phyloP scores from a whole-genome alignment of 306 rosid genomes.

The Vigna unguiculata region DNA sequence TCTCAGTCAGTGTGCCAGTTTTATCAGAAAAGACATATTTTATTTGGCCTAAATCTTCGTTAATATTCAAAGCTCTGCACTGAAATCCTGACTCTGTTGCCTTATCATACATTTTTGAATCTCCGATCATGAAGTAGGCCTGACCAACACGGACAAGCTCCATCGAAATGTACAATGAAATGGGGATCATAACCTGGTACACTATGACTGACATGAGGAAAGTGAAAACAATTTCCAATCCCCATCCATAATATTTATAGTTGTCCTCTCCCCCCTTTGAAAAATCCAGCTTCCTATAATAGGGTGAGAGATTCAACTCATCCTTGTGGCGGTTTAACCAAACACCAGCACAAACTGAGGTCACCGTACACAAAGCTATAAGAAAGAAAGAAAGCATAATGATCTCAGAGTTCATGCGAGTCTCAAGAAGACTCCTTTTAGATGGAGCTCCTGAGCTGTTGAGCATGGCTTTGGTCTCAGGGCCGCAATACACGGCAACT shows the following conservation, averaged over 20 bases:
- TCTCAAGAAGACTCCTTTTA: constrained; percentile 92
- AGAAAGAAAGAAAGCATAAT: constrained; percentile 82
- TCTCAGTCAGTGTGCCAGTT: constrained; percentile 97
- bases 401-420: constrained; percentile 89
- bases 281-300: constrained; percentile 68
- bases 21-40: constrained; percentile 93
- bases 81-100: constrained; percentile 80
- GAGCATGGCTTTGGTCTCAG: constrained; percentile 95
- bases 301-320: constrained; percentile 62
- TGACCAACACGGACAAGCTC: constrained; percentile 96
- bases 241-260: constrained; percentile 81
- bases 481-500: constrained; percentile 85
- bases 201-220: constrained; percentile 96
- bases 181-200: constrained; percentile 96
- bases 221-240: constrained; percentile 72
- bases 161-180: constrained; percentile 93
- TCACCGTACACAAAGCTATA: constrained; percentile 68
- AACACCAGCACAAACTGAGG: constrained; percentile 76
- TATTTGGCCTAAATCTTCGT: constrained; percentile 97
- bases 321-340: constrained; percentile 72
- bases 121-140: constrained; percentile 90
- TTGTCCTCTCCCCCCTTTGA: constrained; percentile 38
- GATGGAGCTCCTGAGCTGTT: constrained; percentile 97
- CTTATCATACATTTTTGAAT: constrained; percentile 78
- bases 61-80: constrained; percentile 94